Base-by-base conservation (phyloP, 306 rosid genomes). In the Cicer yamashitae region DNA sequence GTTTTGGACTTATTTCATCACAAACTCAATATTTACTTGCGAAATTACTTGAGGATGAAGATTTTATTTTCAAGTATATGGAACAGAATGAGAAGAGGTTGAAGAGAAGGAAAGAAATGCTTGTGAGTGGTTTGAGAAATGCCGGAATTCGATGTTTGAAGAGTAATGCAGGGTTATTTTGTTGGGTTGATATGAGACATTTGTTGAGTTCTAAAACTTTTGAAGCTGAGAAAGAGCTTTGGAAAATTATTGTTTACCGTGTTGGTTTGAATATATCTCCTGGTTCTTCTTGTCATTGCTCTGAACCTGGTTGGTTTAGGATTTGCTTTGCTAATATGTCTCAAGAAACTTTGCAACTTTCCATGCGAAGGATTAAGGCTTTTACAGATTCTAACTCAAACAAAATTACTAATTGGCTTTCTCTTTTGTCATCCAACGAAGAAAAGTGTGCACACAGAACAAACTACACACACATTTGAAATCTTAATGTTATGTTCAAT, bases 241-340 rank as follows among this genome's bases (percentile, higher is more conserved):
- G 97, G 97, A 89, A 74, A 74, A 87, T 10, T 56, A 83, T 94
- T 34, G 52, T 94, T 6, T 79, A 67, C 37, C 82, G 76, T 8
- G 92, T 88, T 45, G 51, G 91, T 71, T 40, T 94, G 74, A 94
- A 94, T 71, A 82, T 94, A 44, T 94, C 97, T 1, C 91, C 98
- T 0, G 97, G 97, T 0, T 85, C 92, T 11, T 88, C 98, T 51
- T 94, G 90, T 53, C 97, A 94, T 20, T 94, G 98, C 72, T 68
- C 83, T 20, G 97, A 94, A 75, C 96, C 98, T 0, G 98, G 98
- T 2, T 94, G 98, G 98, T 94, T 94, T 63, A 80, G 98, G 50
- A 38, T 94, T 41, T 94, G 98, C 82, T 94, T 90, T 70, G 93
- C 98, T 5, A 90, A 94, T 56, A 85, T 94, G 88, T 84, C 96